phyloP scores from a whole-genome alignment of 192 early-diverging fungal species.

The Oehlia diaphana region DNA sequence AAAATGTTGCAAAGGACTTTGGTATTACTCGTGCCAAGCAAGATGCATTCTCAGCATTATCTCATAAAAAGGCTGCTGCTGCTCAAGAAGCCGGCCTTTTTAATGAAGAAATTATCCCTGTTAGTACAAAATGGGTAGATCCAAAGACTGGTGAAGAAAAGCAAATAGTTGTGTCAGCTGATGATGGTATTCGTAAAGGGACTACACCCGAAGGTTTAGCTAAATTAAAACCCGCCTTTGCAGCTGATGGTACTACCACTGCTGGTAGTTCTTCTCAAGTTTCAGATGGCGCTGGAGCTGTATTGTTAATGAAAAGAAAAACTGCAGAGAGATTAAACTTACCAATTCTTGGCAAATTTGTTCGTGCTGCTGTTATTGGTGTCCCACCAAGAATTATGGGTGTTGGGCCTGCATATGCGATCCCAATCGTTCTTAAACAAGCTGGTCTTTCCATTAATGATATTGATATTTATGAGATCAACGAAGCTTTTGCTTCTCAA shows the following conservation, averaged over 20 bases:
- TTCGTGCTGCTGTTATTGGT: slow-evolving; percentile 85
- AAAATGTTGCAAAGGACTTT: slow-evolving; percentile 94
- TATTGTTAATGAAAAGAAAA: slow-evolving; percentile 92
- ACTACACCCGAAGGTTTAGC: slow-evolving; percentile 78
- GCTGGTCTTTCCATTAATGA: slow-evolving; percentile 74
- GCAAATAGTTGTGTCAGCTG: slow-evolving; percentile 71
- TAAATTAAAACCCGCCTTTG: slow-evolving; percentile 91
- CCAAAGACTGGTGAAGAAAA: slow-evolving; percentile 74
- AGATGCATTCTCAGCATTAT: slow-evolving; percentile 85
- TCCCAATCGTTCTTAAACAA: slow-evolving; percentile 84
- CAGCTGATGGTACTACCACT: slow-evolving; percentile 78
- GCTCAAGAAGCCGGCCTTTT: slow-evolving; percentile 93
- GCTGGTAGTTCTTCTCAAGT: slow-evolving; percentile 98
- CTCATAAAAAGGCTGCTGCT: slow-evolving; percentile 78
- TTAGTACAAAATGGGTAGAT: slow-evolving; percentile 71
- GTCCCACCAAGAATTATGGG: slow-evolving; percentile 96
- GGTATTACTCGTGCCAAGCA: slow-evolving; percentile 83
- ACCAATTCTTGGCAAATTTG: slow-evolving; percentile 83
- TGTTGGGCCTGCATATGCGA: slow-evolving; percentile 92
- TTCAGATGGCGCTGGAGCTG: slow-evolving; percentile 95
- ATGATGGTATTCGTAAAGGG: slow-evolving; percentile 89
- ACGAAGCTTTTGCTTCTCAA: slow-evolving; percentile 99
- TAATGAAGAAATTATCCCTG: slow-evolving; percentile 88
- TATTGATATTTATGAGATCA: slow-evolving; percentile 90
- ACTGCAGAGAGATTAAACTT: slow-evolving; percentile 85